Percentiles rank a stretch among this genome's conserved stretches.
These are phyloP conservation scores for Pichia sp. DNA, from an alignment of 1,139 yeast species.

Conservation along the genomic window DNA sequence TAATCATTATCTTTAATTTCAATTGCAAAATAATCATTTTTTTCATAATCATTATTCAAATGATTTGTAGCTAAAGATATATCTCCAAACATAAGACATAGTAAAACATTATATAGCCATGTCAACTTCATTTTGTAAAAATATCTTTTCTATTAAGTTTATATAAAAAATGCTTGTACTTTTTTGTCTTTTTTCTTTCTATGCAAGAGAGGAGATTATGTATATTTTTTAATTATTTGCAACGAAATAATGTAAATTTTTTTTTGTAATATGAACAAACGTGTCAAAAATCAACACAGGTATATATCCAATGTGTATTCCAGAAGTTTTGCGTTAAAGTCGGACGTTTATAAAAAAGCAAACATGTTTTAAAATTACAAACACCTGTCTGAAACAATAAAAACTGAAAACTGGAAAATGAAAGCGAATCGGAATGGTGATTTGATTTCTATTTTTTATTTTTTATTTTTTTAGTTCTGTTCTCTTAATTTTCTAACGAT, in stretches of 20 bases:
- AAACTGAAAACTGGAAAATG: background rate
- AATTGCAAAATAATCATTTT: conserved; percentile 49
- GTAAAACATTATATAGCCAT: conserved; percentile 1
- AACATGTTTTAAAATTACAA: background rate
- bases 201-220: background rate
- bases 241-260: too few relatives aligned
- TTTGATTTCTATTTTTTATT: background rate
- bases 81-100: background rate
- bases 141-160: background rate
- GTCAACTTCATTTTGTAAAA: background rate
- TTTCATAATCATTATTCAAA: conserved; percentile 33
- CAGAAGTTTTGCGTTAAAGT: background rate
- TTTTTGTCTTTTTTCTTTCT: background rate
- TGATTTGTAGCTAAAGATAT: background rate
- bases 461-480: background rate
- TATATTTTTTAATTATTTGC: too few relatives aligned
- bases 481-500: too few relatives aligned
- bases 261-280: background rate
- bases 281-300: background rate
- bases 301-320: background rate
- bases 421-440: background rate
- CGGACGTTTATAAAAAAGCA: background rate
- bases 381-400: background rate
- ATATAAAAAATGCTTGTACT: background rate
- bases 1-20: conserved; percentile 35